Percentiles rank a stretch among this genome's conserved stretches.
phyloP scores from a whole-genome alignment of 768 basidiomycete species.

The Rhodotorula toruloides region DNA sequence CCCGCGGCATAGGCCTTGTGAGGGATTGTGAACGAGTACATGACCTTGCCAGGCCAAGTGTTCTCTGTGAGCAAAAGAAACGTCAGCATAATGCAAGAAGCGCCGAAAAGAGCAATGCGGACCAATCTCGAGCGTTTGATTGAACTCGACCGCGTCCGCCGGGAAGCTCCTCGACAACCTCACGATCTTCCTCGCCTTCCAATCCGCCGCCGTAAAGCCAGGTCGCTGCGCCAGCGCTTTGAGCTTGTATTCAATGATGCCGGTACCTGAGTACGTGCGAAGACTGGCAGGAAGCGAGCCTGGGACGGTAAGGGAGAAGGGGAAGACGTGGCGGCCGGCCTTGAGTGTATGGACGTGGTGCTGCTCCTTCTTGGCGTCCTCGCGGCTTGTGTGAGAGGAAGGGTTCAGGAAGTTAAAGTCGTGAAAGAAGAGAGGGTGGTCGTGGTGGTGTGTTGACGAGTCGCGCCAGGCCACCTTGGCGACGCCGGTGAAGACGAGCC shows the following conservation, averaged over 20 bases:
- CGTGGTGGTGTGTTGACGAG: conserved; percentile 36
- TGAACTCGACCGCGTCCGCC: conserved; percentile 83
- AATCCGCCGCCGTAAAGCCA: conserved; percentile 61
- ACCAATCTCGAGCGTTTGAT: conserved; percentile 76
- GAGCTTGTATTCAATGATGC: conserved; percentile 78
- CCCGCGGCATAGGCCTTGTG: conserved; percentile 95
- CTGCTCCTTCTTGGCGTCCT: conserved; percentile 45
- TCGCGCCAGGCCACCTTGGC: conserved; percentile 41
- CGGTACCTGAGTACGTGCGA: conserved; percentile 53
- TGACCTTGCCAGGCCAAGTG: conserved; percentile 93
- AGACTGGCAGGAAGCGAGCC: conserved; percentile 78
- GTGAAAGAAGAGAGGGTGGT: conserved; percentile 43
- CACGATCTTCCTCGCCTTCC: conserved; percentile 61
- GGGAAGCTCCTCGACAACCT: conserved; percentile 67
- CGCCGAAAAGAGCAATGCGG: neutral
- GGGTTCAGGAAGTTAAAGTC: conserved; percentile 42
- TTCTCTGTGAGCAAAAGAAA: conserved; percentile 60
- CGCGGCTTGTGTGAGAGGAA: conserved; percentile 38
- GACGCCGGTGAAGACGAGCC: conserved; percentile 68
- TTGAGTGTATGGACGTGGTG: conserved; percentile 73
- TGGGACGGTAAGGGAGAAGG: conserved; percentile 80
- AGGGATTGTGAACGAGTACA: conserved; percentile 83
- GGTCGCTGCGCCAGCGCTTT: conserved; percentile 75
- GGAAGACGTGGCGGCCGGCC: conserved; percentile 88
- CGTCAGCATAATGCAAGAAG: neutral